These are phyloP conservation scores for Erodium moschatum DNA, from an alignment of 441 rosid species.

Conservation along the genomic window DNA sequence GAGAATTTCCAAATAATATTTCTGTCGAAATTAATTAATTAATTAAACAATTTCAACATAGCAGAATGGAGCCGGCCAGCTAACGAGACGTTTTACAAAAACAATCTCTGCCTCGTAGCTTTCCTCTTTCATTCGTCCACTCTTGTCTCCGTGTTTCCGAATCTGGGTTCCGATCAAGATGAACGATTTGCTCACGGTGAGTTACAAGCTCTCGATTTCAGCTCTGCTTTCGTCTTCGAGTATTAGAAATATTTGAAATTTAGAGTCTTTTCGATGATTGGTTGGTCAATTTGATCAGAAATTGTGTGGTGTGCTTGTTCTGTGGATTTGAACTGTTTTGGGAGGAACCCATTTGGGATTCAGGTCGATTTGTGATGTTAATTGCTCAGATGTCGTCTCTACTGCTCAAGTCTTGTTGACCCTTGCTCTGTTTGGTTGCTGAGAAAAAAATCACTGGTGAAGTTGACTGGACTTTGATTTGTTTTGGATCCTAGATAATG, in stretches of 20 bases:
- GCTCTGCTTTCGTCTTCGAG: not conserved
- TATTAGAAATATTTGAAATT: not conserved
- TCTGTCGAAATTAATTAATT: too few species aligned
- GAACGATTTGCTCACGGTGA: slow-evolving; percentile 8
- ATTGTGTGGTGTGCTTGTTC: not conserved
- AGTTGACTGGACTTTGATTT: not conserved
- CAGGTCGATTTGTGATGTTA: not conserved
- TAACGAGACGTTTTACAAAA: too few species aligned
- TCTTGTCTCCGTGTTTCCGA: not conserved
- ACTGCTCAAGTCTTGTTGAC: slow-evolving; percentile 2
- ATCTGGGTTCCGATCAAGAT: not conserved
- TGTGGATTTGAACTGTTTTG: slow-evolving; percentile 7
- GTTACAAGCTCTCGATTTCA: not conserved
- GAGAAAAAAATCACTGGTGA: not conserved
- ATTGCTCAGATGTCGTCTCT: not conserved
- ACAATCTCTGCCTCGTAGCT: not conserved
- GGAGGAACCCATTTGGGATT: not conserved
- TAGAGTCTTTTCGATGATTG: not conserved
- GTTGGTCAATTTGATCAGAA: not conserved
- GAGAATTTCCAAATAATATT: too few species aligned
- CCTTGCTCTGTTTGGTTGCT: not conserved
- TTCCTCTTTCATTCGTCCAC: not conserved
- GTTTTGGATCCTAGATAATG: not conserved
- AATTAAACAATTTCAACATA: too few species aligned
- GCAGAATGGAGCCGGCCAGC: not conserved